Percentiles rank a stretch among this genome's conserved stretches.
Evolutionary conservation across 139 green algal genomes (phyloP).

Genomic region (Asterochloris sp.): DNA sequence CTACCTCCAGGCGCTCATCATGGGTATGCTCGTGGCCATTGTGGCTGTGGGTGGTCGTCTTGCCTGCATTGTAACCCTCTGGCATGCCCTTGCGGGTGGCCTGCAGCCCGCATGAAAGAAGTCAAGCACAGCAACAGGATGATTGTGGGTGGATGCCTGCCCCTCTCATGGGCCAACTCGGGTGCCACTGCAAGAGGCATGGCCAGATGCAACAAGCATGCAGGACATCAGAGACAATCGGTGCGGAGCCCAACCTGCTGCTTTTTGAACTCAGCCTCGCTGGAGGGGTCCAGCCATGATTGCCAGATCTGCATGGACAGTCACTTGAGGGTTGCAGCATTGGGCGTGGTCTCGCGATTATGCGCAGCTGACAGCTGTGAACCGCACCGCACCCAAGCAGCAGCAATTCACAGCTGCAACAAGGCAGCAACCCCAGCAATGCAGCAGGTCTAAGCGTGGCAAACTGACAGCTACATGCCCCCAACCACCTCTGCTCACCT

Average conservation of each 20-base stretch:
- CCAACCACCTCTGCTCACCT: not conserved
- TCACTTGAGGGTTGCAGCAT: not conserved
- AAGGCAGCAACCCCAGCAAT: too few species aligned
- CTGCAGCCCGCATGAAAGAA: not conserved
- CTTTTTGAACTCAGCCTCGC: slow-evolving; percentile 23
- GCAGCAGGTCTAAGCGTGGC: not conserved
- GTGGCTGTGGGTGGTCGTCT: not conserved
- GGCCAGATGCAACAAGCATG: not conserved
- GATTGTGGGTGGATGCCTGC: too few species aligned
- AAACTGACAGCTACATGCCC: too few species aligned
- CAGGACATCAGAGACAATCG: not conserved
- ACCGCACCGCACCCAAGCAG: too few species aligned
- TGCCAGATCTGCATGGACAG: slow-evolving; percentile 12
- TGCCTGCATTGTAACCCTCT: slow-evolving; percentile 6
- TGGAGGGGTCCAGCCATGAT: slow-evolving; percentile 27
- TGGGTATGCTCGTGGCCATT: slow-evolving; percentile 41
- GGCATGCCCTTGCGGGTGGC: not conserved
- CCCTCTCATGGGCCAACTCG: too few species aligned
- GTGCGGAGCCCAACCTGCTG: slow-evolving; percentile 8
- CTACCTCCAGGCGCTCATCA: slow-evolving; percentile 22
- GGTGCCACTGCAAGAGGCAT: too few species aligned
- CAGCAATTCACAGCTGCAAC: too few species aligned
- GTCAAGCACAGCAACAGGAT: too few species aligned
- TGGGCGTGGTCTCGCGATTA: too few species aligned
- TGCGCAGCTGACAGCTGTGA: too few species aligned